Evolutionary conservation across 441 rosid genomes (phyloP).

Genomic region (Lagerstroemia fauriei): DNA sequence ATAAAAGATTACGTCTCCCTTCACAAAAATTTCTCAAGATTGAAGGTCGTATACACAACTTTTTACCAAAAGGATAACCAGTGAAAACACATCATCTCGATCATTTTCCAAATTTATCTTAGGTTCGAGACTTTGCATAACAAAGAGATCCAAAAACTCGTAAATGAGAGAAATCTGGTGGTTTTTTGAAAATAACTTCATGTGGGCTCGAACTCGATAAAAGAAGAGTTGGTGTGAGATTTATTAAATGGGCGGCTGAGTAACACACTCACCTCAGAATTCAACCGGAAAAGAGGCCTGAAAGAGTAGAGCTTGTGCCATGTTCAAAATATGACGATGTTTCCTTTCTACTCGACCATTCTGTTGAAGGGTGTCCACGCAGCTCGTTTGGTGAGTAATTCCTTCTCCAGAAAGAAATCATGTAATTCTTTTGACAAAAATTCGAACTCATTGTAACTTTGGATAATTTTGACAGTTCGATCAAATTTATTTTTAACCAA

Average conservation of each 20-base stretch:
- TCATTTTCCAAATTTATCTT: neutral
- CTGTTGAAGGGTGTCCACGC: neutral
- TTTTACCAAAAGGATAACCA: neutral
- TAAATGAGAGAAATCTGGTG: neutral
- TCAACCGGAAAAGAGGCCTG: neutral
- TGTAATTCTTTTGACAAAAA: neutral
- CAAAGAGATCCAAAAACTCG: neutral
- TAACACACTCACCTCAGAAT: neutral
- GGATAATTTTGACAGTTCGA: neutral
- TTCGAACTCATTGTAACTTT: neutral
- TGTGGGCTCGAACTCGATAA: neutral
- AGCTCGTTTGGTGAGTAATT: neutral
- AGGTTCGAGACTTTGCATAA: neutral
- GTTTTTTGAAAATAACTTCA: neutral
- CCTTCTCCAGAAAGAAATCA: neutral
- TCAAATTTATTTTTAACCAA: neutral
- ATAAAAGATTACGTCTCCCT: neutral
- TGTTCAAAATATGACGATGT: neutral
- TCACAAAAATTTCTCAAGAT: neutral
- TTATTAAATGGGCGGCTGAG: neutral
- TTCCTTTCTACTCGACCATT: neutral
- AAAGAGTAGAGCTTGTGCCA: neutral
- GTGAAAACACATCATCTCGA: neutral
- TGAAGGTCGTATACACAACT: neutral
- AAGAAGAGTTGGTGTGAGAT: neutral